phyloP scores from a whole-genome alignment of 495 filamentous ascomycete species.

The Tricharina praecox region DNA sequence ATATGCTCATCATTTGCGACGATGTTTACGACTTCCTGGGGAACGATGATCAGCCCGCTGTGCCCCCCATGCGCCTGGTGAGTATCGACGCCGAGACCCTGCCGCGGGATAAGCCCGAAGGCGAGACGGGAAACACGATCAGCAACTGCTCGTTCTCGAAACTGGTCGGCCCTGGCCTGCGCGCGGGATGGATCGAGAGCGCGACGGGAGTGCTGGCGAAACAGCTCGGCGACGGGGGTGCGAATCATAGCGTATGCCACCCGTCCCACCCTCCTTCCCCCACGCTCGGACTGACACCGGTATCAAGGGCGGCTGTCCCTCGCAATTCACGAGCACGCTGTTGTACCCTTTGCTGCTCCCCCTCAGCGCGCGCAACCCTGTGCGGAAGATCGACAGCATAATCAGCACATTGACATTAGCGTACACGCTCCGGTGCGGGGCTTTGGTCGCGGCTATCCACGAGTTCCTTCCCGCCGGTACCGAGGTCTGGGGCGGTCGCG shows the following conservation, averaged over 20 bases:
- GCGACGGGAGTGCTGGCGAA: conserved; percentile 12
- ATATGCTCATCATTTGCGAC: conserved; percentile 67
- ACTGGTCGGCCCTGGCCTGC: conserved; percentile 56
- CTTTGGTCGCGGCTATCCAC: conserved; percentile 8
- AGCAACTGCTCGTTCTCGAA: conserved; percentile 79
- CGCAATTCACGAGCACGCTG: conserved; percentile 17
- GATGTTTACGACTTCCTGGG: conserved; percentile 77
- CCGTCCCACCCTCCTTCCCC: no score
- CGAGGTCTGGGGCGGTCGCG: conserved; percentile 14
- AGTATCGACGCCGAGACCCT: conserved; percentile 55
- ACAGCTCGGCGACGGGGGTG: conserved; percentile 17
- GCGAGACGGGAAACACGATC: conserved; percentile 54
- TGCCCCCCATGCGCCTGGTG: conserved; percentile 45
- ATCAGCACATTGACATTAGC: conserved; percentile 6
- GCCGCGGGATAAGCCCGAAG: conserved; percentile 29
- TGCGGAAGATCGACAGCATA: conserved; percentile 10
- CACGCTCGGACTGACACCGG: conserved; percentile 1
- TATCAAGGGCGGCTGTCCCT: conserved; percentile 16
- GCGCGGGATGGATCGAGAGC: conserved; percentile 67
- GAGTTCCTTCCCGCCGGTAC: conserved; percentile 12
- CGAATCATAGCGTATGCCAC: conserved; percentile 18
- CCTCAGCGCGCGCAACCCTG: neutral
- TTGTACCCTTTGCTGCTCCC: conserved; percentile 11
- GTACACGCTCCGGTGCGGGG: conserved; percentile 14
- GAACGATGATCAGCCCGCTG: conserved; percentile 23